A percentile compares a stretch with the other conserved stretches of the same genome.
phyloP scores from a whole-genome alignment of 2,329 filamentous ascomycete species.

The Penicillium sp. region DNA sequence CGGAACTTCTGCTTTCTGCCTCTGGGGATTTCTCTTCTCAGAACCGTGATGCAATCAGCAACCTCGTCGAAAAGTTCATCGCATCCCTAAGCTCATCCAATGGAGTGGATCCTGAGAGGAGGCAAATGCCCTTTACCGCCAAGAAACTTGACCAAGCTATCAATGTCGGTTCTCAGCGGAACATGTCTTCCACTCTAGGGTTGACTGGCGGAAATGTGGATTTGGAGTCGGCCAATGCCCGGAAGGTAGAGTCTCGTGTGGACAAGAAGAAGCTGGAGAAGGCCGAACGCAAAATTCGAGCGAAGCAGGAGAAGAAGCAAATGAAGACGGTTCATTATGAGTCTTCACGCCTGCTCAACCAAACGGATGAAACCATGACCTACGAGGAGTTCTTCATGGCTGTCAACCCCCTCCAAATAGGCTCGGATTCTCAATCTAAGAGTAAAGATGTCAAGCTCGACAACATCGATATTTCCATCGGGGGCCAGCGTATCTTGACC shows the following conservation, averaged over 20 bases:
- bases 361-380: conserved; percentile 77
- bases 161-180: conserved; percentile 88
- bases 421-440: conserved; percentile 68
- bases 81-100: conserved; percentile 72
- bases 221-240: conserved; percentile 83
- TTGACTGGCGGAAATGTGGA: conserved; percentile 82
- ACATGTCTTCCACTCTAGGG: conserved; percentile 93
- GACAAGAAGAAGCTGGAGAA: conserved; percentile 99
- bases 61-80: conserved; percentile 87
- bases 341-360: conserved; percentile 81
- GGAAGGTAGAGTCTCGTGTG: conserved; percentile 96
- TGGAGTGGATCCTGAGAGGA: conserved; percentile 63
- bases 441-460: conserved; percentile 99
- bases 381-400: conserved; percentile 99
- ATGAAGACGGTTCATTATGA: conserved; percentile 99
- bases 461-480: conserved; percentile 90
- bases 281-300: conserved; percentile 93
- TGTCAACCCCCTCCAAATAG: conserved; percentile 92
- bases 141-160: conserved; percentile 89
- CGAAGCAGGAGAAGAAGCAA: conserved; percentile 96
- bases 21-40: conserved; percentile 73
- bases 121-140: conserved; percentile 70
- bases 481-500: conserved; percentile 80
- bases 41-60: conserved; percentile 73
- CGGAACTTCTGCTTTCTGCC: conserved; percentile 88